A percentile compares a stretch with the other conserved stretches of the same genome.
Conservation (phyloP, 495 filamentous ascomycete genomes). For the Lophiotrema nucula region DNA sequence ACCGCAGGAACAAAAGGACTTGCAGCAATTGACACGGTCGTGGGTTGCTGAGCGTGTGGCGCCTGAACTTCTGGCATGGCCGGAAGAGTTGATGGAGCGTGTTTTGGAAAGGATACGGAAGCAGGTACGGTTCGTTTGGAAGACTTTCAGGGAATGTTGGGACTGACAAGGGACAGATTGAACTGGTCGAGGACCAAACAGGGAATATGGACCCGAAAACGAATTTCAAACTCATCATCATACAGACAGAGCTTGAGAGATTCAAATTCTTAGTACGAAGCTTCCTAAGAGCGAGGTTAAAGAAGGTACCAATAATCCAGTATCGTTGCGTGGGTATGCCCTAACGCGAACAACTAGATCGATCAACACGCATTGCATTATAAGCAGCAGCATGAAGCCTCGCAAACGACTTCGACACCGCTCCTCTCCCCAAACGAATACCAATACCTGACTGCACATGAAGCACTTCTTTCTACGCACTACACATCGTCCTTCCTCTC, state of each 20-base stretch:
- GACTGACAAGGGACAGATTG: conserved; percentile 41
- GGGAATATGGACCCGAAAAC: conserved; percentile 79
- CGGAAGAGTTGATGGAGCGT: conserved; percentile 66
- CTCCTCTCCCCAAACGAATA: conserved; percentile 69
- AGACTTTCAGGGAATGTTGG: neutral
- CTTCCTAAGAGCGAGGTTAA: conserved; percentile 78
- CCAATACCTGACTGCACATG: conserved; percentile 76
- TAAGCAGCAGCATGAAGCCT: no score
- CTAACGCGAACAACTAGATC: conserved; percentile 49
- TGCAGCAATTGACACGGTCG: conserved; percentile 83
- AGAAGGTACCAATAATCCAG: conserved; percentile 61
- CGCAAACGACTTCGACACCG: conserved; percentile 21
- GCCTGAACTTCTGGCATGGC: conserved; percentile 76
- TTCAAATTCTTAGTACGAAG: conserved; percentile 87
- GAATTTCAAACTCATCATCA: conserved; percentile 88
- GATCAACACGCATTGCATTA: conserved; percentile 64
- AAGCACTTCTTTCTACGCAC: conserved; percentile 75
- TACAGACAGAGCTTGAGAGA: conserved; percentile 93
- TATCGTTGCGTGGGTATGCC: neutral
- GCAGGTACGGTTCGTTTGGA: conserved; percentile 52
- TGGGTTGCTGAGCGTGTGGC: conserved; percentile 91
- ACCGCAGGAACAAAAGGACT: conserved; percentile 50
- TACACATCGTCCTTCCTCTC: conserved; percentile 78
- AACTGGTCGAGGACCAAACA: conserved; percentile 47
- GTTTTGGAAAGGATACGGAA: conserved; percentile 69